A percentile compares a stretch with the other conserved stretches of the same genome.
Conservation (phyloP, 192 early-diverging fungal genomes). For the Rhizophagus sp. region DNA sequence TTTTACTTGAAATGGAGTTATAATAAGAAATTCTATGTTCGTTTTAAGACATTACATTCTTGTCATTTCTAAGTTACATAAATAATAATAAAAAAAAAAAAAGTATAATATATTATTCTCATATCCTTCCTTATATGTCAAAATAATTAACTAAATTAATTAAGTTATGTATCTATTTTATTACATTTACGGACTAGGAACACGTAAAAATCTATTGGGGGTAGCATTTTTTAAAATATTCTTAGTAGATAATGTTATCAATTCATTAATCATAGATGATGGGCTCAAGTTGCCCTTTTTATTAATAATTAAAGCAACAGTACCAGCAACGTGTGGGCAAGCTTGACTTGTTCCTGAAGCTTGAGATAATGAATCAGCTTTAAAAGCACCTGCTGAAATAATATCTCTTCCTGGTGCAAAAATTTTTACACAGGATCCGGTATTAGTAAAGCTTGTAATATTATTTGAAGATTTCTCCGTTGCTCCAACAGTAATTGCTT, state of each 20-base stretch:
- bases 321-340: slow-evolving; percentile 56
- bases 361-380: slow-evolving; percentile 4
- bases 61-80: too few relatives aligned
- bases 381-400: not conserved
- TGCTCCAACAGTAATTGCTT: slow-evolving; percentile 80
- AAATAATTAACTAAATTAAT: too few relatives aligned
- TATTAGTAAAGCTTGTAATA: slow-evolving; percentile 81
- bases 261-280: not conserved
- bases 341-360: slow-evolving; percentile 67
- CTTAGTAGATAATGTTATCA: not conserved
- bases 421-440: slow-evolving; percentile 90
- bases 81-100: too few relatives aligned
- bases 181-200: not conserved
- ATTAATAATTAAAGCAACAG: slow-evolving; percentile 41
- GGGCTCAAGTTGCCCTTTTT: not conserved
- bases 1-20: too few relatives aligned
- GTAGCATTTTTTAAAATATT: not conserved
- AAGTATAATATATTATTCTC: too few relatives aligned
- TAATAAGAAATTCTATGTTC: too few relatives aligned
- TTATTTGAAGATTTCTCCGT: slow-evolving; percentile 74
- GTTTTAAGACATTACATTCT: too few relatives aligned
- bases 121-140: too few relatives aligned
- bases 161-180: too few relatives aligned
- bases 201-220: slow-evolving; percentile 26
- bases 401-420: slow-evolving; percentile 76